Evolutionary conservation across 2,329 filamentous ascomycete species (phyloP), one percentile per base, ranked within the genome.

Genomic region (Hypoxylon sp.): DNA sequence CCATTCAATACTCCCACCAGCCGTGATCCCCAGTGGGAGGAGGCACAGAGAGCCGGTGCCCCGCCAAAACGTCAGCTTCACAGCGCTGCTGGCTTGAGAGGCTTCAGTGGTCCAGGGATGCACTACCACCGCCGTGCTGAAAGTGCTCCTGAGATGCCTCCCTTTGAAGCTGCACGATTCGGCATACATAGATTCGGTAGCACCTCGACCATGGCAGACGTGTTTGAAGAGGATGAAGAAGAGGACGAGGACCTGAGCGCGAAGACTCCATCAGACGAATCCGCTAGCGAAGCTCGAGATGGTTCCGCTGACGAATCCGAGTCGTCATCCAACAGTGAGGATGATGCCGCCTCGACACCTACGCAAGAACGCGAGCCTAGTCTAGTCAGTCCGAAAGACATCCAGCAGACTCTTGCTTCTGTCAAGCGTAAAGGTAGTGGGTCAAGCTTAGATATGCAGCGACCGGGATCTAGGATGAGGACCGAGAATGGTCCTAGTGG

Each of bases 221-320:
- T 96, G 0, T 96, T 95, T 71, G 93, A 96, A 76, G 93, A 95
- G 74, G 92, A 95, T 30, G 92, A 94, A 70, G 91, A 93, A 74
- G 86, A 88, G 3, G 83, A 84, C 1, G 82, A 84, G 2, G 85
- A 89, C 11, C 61, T 71, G 8, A 74, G 71, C 22, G 70, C 72
- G 17, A 76, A 76, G 49, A 76, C 73, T 33, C 61, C 61, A 58
- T 76, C 69, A 35, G 77, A 75, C 42, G 74, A 72, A 42, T 77
- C 76, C 59, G 69, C 66, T 13, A 72, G 69, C n/a, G 74, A 77
- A 20, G 67, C 70, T 3, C 73, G 70, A 54, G 71, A 70, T 17
- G 68, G 62, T 57, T 77, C 71, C 35, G 68, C 65, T 5, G 72
- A 74, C 11, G 72, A 74, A n/a, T 71, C 68, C 33, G 68, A 69